Percentiles rank a stretch among this genome's conserved stretches.
These are phyloP conservation scores for Eucalyptus brandiana DNA, from an alignment of 345 rosid genomes.

Conservation along the genomic window DNA sequence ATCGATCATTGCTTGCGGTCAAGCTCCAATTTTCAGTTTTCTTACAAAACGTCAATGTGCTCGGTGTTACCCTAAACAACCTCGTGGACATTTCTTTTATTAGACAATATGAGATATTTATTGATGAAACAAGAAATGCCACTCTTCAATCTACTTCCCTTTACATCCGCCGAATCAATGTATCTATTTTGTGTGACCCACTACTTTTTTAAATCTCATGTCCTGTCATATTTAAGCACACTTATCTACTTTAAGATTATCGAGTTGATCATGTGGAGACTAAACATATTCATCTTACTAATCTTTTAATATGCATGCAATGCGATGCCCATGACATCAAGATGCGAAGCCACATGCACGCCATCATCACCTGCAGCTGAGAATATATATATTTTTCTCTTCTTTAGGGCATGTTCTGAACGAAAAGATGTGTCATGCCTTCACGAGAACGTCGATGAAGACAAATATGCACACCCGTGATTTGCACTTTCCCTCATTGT, in stretches of 20 bases:
- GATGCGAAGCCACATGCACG: neutral
- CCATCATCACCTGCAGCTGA: neutral
- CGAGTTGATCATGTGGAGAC: neutral
- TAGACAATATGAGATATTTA: neutral
- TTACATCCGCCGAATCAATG: neutral
- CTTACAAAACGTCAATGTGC: neutral
- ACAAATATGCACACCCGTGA: neutral
- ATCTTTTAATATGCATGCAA: neutral
- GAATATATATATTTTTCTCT: neutral
- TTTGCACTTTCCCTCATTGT: neutral
- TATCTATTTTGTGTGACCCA: neutral
- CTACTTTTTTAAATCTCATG: neutral
- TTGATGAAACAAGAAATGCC: neutral
- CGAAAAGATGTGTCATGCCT: neutral
- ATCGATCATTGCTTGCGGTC: neutral
- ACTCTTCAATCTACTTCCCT: neutral
- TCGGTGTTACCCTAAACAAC: neutral
- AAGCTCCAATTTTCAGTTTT: neutral
- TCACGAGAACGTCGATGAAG: neutral
- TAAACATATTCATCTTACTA: neutral
- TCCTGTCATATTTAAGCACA: neutral
- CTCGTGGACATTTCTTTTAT: neutral
- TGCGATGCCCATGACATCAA: neutral
- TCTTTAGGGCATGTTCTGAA: neutral
- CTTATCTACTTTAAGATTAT: neutral